Evolutionary conservation across 164 flowering plant genomes (phyloP), one percentile per base, ranked within the genome.

Genomic region (Warburgia ugandensis): DNA sequence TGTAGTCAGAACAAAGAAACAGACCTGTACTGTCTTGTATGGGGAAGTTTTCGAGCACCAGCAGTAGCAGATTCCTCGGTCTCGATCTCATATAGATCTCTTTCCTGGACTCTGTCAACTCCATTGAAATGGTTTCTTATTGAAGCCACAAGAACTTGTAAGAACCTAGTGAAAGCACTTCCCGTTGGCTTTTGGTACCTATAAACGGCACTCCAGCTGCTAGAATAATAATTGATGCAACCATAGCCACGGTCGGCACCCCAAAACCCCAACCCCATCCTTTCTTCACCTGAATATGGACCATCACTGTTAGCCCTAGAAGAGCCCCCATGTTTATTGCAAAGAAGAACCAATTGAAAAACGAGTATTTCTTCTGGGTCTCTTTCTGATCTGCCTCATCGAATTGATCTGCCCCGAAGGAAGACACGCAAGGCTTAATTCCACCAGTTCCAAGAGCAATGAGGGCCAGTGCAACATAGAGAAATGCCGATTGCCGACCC

Each of bases 301-400:
- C 87, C 50, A 83, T 1, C 1, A 83, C 20, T 0, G 91, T 80
- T 37, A 81, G 61, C 1, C 80, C 85, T 1, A 80, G 12, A 12
- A 83, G 56, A 0, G 74, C 86, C 2, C 95, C 95, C 54, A 71
- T 76, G 74, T 75, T 82, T 54, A 80, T 80, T 50, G 85, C 84
- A 20, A 82, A 80, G 77, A 82, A 82, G 72, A 85, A 82, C 95
- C 90, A 85, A 55, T 85, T 78, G 66, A 85, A 85, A 65, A 82
- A 85, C 0, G 79, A 55, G 53, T 55, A 77, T 37, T 80, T 82
- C 60, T 74, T 72, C 0, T 4, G 32, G 28, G 50, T 67, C 64
- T 85, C 95, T 43, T 62, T 62, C n/a, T 48, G 35, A 47, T 85
- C 87, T 5, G 68, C 55, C 38, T 83, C 84, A 51, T 83, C 90